A percentile compares a stretch with the other conserved stretches of the same genome.
Evolutionary conservation across 2,329 filamentous ascomycete genomes (phyloP).

Genomic region (Alternaria brassicae): DNA sequence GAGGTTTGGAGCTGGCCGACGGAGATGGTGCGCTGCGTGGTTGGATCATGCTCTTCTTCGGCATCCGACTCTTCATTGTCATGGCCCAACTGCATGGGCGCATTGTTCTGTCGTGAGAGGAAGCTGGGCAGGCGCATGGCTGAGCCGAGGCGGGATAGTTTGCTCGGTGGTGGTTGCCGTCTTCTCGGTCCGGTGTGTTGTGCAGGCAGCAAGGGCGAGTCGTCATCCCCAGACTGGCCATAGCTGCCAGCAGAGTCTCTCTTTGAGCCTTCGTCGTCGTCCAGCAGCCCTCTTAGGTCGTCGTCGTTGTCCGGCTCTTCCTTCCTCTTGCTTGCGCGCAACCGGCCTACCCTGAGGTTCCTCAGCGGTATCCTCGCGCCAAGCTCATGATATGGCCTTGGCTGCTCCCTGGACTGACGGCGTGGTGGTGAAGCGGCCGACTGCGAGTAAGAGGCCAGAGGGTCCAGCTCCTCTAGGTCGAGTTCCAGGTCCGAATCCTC

Average conservation of each 20-base stretch:
- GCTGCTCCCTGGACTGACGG: slow-evolving; percentile 41
- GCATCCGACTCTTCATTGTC: slow-evolving; percentile 50
- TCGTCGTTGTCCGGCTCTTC: slow-evolving; percentile 67
- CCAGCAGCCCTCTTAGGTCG: slow-evolving; percentile 71
- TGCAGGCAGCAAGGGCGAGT: slow-evolving; percentile 73
- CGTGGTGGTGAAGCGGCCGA: slow-evolving; percentile 34
- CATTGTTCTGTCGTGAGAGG: slow-evolving; percentile 52
- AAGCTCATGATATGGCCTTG: slow-evolving; percentile 50
- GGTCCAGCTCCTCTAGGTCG: slow-evolving; percentile 81
- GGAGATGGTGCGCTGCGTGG: slow-evolving; percentile 74
- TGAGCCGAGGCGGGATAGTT: slow-evolving; percentile 58
- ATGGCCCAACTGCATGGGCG: slow-evolving; percentile 36
- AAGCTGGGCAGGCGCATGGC: slow-evolving; percentile 72
- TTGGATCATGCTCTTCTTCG: slow-evolving; percentile 62
- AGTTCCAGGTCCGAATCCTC: slow-evolving; percentile 77
- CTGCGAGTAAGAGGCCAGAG: slow-evolving; percentile 50
- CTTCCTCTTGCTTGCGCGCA: slow-evolving; percentile 51
- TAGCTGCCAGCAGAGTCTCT: slow-evolving; percentile 67
- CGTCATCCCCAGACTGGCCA: slow-evolving; percentile 66
- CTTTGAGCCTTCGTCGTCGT: slow-evolving; percentile 64
- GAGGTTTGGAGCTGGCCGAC: slow-evolving; percentile 77
- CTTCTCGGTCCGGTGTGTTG: slow-evolving; percentile 32
- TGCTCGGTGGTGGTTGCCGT: slow-evolving; percentile 37
- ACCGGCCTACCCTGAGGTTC: slow-evolving; percentile 60
- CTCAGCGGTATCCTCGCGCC: slow-evolving; percentile 72